Evolutionary conservation across 2,329 filamentous ascomycete genomes (phyloP).

Genomic region (Botrytis fragariae): DNA sequence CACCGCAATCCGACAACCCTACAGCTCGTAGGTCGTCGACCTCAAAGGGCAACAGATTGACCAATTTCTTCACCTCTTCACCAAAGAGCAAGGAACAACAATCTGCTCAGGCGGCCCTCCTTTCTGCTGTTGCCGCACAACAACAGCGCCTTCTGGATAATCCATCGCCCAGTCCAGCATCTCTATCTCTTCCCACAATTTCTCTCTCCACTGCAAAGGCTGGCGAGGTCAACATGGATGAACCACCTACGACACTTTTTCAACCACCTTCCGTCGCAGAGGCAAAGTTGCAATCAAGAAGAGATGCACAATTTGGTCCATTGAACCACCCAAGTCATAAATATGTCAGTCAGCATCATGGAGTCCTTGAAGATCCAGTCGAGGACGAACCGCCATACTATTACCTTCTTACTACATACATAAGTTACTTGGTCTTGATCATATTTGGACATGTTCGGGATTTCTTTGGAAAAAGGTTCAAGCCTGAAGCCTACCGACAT

Average conservation of each 20-base stretch:
- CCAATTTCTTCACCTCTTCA: slow-evolving; percentile 78
- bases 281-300: slow-evolving; percentile 68
- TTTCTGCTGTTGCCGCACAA: slow-evolving; percentile 59
- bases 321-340: slow-evolving; percentile 76
- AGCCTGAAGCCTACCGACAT: slow-evolving; percentile 76
- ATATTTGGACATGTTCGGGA: slow-evolving; percentile 93
- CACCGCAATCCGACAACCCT: slow-evolving; percentile 33
- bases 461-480: slow-evolving; percentile 96
- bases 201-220: slow-evolving; percentile 83
- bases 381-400: slow-evolving; percentile 97
- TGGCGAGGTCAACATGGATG: slow-evolving; percentile 71
- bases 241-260: slow-evolving; percentile 76
- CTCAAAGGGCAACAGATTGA: slow-evolving; percentile 72
- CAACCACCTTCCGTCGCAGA: slow-evolving; percentile 85
- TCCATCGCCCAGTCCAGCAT: slow-evolving; percentile 63
- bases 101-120: slow-evolving; percentile 64
- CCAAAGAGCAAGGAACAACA: slow-evolving; percentile 70
- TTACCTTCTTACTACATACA: slow-evolving; percentile 95
- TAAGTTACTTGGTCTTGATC: slow-evolving; percentile 95
- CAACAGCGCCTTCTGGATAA: slow-evolving; percentile 51
- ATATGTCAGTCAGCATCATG: slow-evolving; percentile 83
- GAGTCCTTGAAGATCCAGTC: slow-evolving; percentile 75
- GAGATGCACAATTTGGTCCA: slow-evolving; percentile 89
- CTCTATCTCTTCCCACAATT: slow-evolving; percentile 81
- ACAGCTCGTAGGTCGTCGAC: slow-evolving; percentile 54